Base-by-base conservation (phyloP, 2,329 filamentous ascomycete genomes). In the Lasiodiplodia theobromae region DNA sequence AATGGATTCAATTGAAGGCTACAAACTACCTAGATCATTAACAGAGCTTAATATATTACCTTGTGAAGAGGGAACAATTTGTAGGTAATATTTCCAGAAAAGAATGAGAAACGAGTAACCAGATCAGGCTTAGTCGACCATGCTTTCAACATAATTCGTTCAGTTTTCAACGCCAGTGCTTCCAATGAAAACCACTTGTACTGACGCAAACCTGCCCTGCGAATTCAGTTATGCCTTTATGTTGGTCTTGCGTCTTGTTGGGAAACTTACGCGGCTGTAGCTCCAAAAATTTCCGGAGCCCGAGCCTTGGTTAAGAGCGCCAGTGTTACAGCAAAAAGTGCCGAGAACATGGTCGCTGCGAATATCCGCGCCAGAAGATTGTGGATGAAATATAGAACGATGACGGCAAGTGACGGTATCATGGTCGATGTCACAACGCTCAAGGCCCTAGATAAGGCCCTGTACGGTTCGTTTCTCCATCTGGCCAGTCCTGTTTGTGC, bases 171-270 rank as follows among this genome's bases (percentile, higher is more conserved):
- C 0, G 1, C 18, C 12, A 25, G 60, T 64, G 49, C 60, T 64
- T 10, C 60, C 60, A n/a, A 64, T 64, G 60, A 64, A 64, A 12
- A 64, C 44, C 1, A 64, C 60, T 28, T 64, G 60, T 14, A 64
- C 60, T 7, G 60, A 64, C 14, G 60, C 60, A 21, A 64, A 64
- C 10, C 60, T 64, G 12, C 4, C 10, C 2, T 1, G 34, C 7
- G 4, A 28, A 28, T 28, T 28, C 4, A 28, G 28, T 28, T 28
- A 28, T 5, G 4, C 1, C 28, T 7, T 28, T 28, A 28, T 0
- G 28, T 28, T 28, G 28, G 28, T 28, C 5, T 28, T 1, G 28
- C 4, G 28, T 28, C 28, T 28, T 28, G 12, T 14, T 47, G 5
- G 18, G n/a, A 1, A 11, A 54, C 62, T 54, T 16, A 66, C 62